Conservation (phyloP, 1,284 basidiomycete genomes). For the Melanopsichium pennsylvanicum region DNA sequence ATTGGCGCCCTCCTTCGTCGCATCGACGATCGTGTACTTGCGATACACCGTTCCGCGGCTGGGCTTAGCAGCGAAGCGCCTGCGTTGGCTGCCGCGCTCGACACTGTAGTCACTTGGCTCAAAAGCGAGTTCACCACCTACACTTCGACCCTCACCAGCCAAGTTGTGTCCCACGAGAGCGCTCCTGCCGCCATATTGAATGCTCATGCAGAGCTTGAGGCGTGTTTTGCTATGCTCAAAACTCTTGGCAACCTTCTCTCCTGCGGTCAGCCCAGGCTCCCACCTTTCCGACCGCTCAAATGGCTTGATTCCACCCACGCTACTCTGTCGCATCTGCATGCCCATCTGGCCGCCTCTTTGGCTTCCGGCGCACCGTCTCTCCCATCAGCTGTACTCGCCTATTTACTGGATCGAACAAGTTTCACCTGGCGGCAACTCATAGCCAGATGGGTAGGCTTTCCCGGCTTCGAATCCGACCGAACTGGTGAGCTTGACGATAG, state of each 20-base stretch:
- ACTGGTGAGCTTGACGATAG: constrained; percentile 37
- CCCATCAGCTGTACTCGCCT: constrained; percentile 29
- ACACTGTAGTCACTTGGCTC: constrained; percentile 42
- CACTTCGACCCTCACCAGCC: constrained; percentile 4
- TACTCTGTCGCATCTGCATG: constrained; percentile 43
- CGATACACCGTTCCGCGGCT: constrained; percentile 16
- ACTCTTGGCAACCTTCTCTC: constrained; percentile 34
- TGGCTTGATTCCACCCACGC: constrained; percentile 30
- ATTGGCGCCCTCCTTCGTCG: constrained; percentile 38
- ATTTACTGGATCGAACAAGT: constrained; percentile 41
- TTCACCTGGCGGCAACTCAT: constrained; percentile 40
- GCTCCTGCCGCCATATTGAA: constrained; percentile 27
- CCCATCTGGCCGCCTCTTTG: constrained; percentile 45
- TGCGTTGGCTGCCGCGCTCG: constrained; percentile 38
- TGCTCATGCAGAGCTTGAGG: constrained; percentile 35
- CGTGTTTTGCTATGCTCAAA: constrained; percentile 18
- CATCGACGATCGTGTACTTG: constrained; percentile 28
- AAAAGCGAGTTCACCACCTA: constrained; percentile 29
- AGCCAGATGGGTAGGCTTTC: constrained; percentile 50
- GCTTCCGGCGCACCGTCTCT: constrained; percentile 29
- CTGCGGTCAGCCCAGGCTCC: constrained; percentile 21
- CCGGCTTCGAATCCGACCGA: constrained; percentile 31
- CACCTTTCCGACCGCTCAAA: constrained; percentile 27
- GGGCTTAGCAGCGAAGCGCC: constrained; percentile 33
- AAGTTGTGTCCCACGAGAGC: neutral